Percentiles rank a stretch among this genome's conserved stretches.
Evolutionary conservation across 1,284 basidiomycete genomes (phyloP).

Genomic region (Cutaneotrichosporon daszewskae): DNA sequence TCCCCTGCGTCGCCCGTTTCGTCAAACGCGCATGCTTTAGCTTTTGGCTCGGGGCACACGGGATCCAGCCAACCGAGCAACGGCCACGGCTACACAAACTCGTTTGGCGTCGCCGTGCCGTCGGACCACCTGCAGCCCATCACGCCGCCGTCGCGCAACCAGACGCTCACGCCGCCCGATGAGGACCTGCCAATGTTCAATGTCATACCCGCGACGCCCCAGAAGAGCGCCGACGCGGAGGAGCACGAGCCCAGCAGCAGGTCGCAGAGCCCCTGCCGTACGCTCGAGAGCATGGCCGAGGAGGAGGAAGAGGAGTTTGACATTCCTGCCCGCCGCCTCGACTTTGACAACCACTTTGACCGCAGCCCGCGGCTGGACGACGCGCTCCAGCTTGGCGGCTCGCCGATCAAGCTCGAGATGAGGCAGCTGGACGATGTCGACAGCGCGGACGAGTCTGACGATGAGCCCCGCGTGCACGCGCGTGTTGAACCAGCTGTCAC

Average conservation of each 20-base stretch:
- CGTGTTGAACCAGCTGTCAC: too few species aligned
- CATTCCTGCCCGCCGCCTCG: constrained; percentile 2
- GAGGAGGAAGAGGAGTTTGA: constrained; percentile 22
- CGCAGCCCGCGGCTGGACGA: not conserved
- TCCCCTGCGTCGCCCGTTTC: not conserved
- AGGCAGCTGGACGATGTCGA: constrained; percentile 8
- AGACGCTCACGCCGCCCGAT: too few species aligned
- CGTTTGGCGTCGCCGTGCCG: too few species aligned
- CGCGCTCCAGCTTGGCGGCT: not conserved
- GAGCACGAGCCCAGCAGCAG: not conserved
- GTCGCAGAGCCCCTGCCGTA: not conserved
- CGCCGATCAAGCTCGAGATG: constrained; percentile 4
- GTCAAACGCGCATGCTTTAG: not conserved
- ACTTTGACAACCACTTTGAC: constrained; percentile 3
- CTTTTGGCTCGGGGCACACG: not conserved
- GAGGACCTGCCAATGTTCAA: constrained; percentile 23
- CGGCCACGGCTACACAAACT: not conserved
- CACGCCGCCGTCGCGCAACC: too few species aligned
- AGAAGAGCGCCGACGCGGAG: constrained; percentile 18
- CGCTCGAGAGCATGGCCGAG: constrained; percentile 14
- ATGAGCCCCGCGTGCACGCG: too few species aligned
- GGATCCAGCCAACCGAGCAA: too few species aligned
- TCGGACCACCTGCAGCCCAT: too few species aligned
- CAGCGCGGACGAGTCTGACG: constrained; percentile 7
- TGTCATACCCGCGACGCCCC: constrained; percentile 44